These are phyloP conservation scores for Plantago ovata DNA, from an alignment of 257 asterid genomes.

Conservation along the genomic window DNA sequence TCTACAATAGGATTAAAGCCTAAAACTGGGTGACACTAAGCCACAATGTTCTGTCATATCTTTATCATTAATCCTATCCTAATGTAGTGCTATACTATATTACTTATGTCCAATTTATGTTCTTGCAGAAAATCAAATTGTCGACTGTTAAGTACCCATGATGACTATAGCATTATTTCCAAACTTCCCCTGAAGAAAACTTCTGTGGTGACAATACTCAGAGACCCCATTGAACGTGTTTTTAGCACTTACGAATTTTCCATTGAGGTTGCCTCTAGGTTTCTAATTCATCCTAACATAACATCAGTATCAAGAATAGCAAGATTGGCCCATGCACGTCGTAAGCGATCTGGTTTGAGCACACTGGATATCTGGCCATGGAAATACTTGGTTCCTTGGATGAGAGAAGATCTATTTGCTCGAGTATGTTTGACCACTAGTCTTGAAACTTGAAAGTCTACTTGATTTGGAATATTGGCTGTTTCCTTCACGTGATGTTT, in stretches of 20 bases:
- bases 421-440: slow-evolving; percentile 54
- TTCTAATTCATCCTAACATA: slow-evolving; percentile 84
- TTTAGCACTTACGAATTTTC: slow-evolving; percentile 94
- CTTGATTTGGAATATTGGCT: slow-evolving; percentile 7
- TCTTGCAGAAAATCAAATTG: slow-evolving; percentile 77
- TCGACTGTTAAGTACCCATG: slow-evolving; percentile 81
- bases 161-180: slow-evolving; percentile 87
- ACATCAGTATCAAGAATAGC: slow-evolving; percentile 65
- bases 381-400: slow-evolving; percentile 98
- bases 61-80: no score
- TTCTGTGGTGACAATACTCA: slow-evolving; percentile 85
- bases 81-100: no score
- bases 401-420: slow-evolving; percentile 94
- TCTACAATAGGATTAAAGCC: background rate
- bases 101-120: slow-evolving; percentile 1
- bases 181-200: slow-evolving; percentile 75
- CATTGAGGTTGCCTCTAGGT: slow-evolving; percentile 97
- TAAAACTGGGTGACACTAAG: background rate
- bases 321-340: slow-evolving; percentile 48
- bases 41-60: background rate
- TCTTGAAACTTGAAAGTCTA: slow-evolving; percentile 11
- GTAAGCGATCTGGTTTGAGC: slow-evolving; percentile 58
- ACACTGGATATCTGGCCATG: slow-evolving; percentile 99
- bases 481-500: background rate
- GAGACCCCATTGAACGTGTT: slow-evolving; percentile 93